Percentiles rank a stretch among this genome's conserved stretches.
These are phyloP conservation scores for Boletus rufocinnamomeus DNA, from an alignment of 768 basidiomycete species.

Conservation along the genomic window DNA sequence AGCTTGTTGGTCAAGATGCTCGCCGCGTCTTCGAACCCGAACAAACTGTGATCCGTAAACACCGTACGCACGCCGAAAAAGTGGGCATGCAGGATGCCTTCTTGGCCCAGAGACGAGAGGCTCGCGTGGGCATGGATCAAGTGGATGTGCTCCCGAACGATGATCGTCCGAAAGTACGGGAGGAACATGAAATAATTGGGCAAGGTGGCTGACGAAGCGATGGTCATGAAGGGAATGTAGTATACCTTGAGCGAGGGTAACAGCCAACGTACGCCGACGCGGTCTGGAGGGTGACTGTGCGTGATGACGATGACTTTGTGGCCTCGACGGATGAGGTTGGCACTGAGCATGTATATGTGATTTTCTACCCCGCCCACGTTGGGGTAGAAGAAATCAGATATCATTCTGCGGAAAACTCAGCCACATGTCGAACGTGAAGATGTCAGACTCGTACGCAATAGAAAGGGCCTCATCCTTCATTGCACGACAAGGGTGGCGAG, in stretches of 20 bases:
- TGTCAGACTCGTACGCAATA: conserved; percentile 27
- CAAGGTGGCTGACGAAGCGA: conserved; percentile 89
- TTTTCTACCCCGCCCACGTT: conserved; percentile 94
- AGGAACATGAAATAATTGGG: conserved; percentile 93
- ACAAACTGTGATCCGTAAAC: conserved; percentile 96
- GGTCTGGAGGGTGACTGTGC: conserved; percentile 83
- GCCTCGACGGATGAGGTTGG: conserved; percentile 76
- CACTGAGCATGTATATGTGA: conserved; percentile 91
- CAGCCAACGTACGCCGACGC: conserved; percentile 89
- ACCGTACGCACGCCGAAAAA: conserved; percentile 86
- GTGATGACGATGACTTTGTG: conserved; percentile 97
- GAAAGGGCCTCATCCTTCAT: conserved; percentile 33
- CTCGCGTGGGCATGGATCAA: conserved; percentile 92
- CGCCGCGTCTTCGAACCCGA: conserved; percentile 96
- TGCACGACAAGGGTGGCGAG: not conserved
- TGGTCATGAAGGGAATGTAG: conserved; percentile 86
- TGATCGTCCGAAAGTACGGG: conserved; percentile 88
- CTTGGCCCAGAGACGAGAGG: conserved; percentile 87
- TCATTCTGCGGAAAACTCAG: conserved; percentile 62
- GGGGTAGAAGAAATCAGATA: conserved; percentile 96
- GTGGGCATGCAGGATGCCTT: conserved; percentile 88
- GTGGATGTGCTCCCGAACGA: conserved; percentile 82
- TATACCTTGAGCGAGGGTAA: conserved; percentile 89
- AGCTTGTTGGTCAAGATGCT: conserved; percentile 98
- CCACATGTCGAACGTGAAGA: not conserved